These are phyloP conservation scores for Ottelia alismoides DNA, from an alignment of 106 monocot genomes.

Conservation along the genomic window DNA sequence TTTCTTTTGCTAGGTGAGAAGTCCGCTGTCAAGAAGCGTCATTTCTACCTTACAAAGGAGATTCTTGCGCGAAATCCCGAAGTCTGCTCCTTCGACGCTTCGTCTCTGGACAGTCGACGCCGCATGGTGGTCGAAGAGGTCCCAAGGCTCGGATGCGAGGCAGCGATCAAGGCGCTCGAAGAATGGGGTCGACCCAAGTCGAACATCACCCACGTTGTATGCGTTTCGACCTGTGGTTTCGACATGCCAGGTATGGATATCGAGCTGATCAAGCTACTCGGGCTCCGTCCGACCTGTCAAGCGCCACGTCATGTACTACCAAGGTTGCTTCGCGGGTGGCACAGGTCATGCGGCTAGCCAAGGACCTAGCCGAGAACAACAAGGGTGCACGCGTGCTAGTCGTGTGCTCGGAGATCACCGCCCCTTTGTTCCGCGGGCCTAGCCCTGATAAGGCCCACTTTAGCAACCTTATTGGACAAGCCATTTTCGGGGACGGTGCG, in stretches of 20 bases:
- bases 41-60: slow-evolving; percentile 21
- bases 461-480: slow-evolving; percentile 10
- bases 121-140: slow-evolving; percentile 12
- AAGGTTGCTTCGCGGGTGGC: slow-evolving; percentile 16
- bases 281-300: slow-evolving; percentile 14
- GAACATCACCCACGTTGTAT: slow-evolving; percentile 21
- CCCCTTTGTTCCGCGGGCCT: slow-evolving; percentile 14
- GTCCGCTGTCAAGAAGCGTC: slow-evolving; percentile 16
- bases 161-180: slow-evolving; percentile 11
- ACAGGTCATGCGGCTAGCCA: slow-evolving; percentile 17
- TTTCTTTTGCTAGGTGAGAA: no score
- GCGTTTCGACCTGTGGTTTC: slow-evolving; percentile 9
- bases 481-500: slow-evolving; percentile 22
- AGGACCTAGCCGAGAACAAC: slow-evolving; percentile 29
- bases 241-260: slow-evolving; percentile 17
- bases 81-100: slow-evolving; percentile 24
- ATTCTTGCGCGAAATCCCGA: slow-evolving; percentile 14
- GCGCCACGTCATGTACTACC: slow-evolving; percentile 17
- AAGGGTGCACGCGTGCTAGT: slow-evolving; percentile 17
- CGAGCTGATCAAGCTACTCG: slow-evolving; percentile 12
- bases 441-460: slow-evolving; percentile 4
- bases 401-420: slow-evolving; percentile 17
- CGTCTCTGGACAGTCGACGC: slow-evolving; percentile 25
- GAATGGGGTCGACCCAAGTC: slow-evolving; percentile 26
- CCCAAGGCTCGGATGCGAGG: slow-evolving; percentile 18